Evolutionary conservation across 306 rosid species (phyloP).

Genomic region (Prunus padus): DNA sequence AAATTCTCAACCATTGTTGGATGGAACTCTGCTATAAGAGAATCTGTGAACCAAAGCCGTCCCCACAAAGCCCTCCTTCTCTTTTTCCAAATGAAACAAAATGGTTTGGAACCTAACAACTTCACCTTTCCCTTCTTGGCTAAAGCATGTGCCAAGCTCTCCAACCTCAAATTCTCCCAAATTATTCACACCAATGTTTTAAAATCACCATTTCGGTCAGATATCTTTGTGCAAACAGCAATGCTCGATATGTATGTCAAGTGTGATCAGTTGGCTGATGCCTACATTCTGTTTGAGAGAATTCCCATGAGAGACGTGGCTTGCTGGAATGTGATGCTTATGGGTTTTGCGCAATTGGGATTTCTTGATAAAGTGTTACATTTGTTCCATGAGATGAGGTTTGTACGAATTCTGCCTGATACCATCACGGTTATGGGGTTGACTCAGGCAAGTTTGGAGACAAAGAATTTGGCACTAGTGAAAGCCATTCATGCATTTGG

Average conservation of each 20-base stretch:
- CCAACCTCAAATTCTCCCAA: conserved; percentile 37
- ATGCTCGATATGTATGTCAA: conserved; percentile 52
- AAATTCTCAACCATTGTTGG: too few species aligned
- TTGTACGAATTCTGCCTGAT: conserved; percentile 49
- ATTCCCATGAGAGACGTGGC: conserved; percentile 51
- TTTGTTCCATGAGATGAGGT: conserved; percentile 48
- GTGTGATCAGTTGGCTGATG: conserved; percentile 42
- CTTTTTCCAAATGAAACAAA: conserved; percentile 46
- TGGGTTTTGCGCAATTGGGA: conserved; percentile 50
- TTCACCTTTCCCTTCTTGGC: conserved; percentile 44
- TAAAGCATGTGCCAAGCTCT: conserved; percentile 52
- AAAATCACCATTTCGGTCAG: conserved; percentile 43
- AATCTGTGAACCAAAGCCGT: conserved; percentile 40
- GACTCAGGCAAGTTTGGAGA: conserved; percentile 29
- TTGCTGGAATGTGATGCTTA: conserved; percentile 63
- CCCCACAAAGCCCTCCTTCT: conserved; percentile 36
- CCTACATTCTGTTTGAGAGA: conserved; percentile 44
- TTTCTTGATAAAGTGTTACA: conserved; percentile 29
- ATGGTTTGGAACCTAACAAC: conserved; percentile 44
- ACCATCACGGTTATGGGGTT: conserved; percentile 52
- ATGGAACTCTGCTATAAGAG: too few species aligned
- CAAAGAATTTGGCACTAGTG: conserved; percentile 36
- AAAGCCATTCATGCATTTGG: conserved; percentile 51
- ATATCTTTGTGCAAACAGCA: conserved; percentile 49
- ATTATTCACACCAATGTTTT: conserved; percentile 41